A percentile compares a stretch with the other conserved stretches of the same genome.
These are phyloP conservation scores for Colletotrichum tropicale DNA, from an alignment of 2,329 filamentous ascomycete genomes.

Conservation along the genomic window DNA sequence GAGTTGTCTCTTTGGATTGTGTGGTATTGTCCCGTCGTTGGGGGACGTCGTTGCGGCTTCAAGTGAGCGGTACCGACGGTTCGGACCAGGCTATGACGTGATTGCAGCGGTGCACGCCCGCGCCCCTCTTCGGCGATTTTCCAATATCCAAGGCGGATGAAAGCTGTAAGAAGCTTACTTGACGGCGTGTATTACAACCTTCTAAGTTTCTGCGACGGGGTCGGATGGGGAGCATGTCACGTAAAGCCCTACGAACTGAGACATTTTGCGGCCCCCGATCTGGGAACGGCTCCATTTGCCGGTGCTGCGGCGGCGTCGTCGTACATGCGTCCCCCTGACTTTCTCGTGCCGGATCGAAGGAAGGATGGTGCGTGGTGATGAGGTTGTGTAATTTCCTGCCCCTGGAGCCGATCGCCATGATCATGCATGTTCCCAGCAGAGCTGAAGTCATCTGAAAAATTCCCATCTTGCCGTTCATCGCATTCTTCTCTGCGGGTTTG, in stretches of 20 bases:
- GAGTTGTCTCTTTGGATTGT: not conserved
- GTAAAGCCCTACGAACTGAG: constrained; percentile 1
- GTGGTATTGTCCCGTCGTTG: not conserved
- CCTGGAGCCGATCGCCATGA: not conserved
- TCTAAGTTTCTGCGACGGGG: not conserved
- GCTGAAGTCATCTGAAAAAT: not conserved
- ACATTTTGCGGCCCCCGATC: constrained; percentile 14
- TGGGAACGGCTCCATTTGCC: constrained; percentile 4
- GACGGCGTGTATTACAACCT: not conserved
- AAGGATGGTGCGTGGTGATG: not conserved
- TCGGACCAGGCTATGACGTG: constrained; percentile 13
- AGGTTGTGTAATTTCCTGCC: not conserved
- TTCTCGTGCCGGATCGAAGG: not conserved
- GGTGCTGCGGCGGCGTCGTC: not conserved
- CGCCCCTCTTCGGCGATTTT: not conserved
- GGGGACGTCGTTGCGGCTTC: not conserved
- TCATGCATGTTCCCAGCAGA: not conserved
- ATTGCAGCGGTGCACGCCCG: not conserved
- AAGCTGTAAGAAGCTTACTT: constrained; percentile 10
- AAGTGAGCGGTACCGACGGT: not conserved
- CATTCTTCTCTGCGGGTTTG: not conserved
- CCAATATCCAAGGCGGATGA: not conserved
- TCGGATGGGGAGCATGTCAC: not conserved
- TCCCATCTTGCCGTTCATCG: not conserved
- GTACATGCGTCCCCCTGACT: not conserved